A percentile compares a stretch with the other conserved stretches of the same genome.
phyloP scores from a whole-genome alignment of 140 eudicot species.

The Bidens hawaiensis region DNA sequence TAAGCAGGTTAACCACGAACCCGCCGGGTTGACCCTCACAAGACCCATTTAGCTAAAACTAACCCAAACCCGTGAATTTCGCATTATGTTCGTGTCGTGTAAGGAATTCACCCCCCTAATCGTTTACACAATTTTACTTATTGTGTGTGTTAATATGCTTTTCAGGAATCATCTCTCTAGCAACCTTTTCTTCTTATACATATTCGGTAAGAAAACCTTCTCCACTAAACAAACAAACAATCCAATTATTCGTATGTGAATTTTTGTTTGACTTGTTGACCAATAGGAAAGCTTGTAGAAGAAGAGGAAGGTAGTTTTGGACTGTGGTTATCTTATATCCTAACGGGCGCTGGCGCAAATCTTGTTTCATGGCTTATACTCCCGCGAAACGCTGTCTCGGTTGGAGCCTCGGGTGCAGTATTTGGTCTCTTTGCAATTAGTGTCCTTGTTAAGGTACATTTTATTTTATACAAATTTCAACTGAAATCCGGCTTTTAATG shows the following conservation, averaged over 20 bases:
- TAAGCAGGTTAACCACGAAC: too few species aligned
- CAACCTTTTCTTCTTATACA: constrained; percentile 95
- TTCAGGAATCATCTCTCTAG: constrained; percentile 95
- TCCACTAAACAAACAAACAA: background rate
- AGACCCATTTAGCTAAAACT: too few species aligned
- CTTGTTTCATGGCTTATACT: constrained; percentile 96
- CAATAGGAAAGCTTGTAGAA: constrained; percentile 93
- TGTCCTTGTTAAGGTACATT: constrained; percentile 88
- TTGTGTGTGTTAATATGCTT: constrained; percentile 4
- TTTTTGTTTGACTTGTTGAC: constrained; percentile 6
- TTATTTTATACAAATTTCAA: background rate
- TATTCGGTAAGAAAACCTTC: constrained; percentile 63
- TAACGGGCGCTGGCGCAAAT: constrained; percentile 98
- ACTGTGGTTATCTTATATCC: constrained; percentile 81
- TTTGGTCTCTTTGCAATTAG: constrained; percentile 97
- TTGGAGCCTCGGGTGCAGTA: constrained; percentile 99
- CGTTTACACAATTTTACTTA: background rate
- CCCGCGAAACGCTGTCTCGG: constrained; percentile 93
- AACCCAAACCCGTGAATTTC: too few species aligned
- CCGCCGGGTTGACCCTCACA: too few species aligned
- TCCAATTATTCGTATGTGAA: background rate
- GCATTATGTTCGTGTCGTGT: too few species aligned
- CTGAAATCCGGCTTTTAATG: background rate
- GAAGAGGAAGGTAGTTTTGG: constrained; percentile 96
- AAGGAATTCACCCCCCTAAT: too few species aligned